These are phyloP conservation scores for Fomitopsis schrenkii DNA, from an alignment of 1,284 basidiomycete genomes.

Conservation along the genomic window DNA sequence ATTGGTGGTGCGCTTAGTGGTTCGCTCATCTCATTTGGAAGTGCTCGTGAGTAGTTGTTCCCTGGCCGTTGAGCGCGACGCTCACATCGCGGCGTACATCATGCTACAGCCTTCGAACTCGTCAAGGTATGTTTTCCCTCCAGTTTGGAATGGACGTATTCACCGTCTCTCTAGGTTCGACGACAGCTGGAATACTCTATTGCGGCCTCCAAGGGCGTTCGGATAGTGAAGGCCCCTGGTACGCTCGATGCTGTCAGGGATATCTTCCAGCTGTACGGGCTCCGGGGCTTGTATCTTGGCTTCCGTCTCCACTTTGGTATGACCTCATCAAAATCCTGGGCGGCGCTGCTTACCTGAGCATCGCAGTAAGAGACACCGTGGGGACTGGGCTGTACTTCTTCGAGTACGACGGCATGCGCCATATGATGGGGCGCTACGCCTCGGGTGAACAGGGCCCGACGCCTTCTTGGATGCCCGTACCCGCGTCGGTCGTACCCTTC, in stretches of 20 bases:
- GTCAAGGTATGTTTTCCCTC: constrained; percentile 70
- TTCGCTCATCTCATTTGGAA: constrained; percentile 77
- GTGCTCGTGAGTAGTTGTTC: constrained; percentile 65
- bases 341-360: constrained; percentile 1
- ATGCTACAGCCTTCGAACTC: constrained; percentile 80
- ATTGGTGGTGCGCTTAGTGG: constrained; percentile 79
- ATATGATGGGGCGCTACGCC: constrained; percentile 65
- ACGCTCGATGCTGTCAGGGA: constrained; percentile 73
- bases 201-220: constrained; percentile 70
- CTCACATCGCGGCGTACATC: background rate
- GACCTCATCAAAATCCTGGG: constrained; percentile 21
- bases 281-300: constrained; percentile 77
- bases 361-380: constrained; percentile 69
- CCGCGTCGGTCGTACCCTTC: constrained; percentile 75
- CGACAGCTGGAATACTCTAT: constrained; percentile 94
- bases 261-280: constrained; percentile 63
- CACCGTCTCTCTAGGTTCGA: constrained; percentile 55
- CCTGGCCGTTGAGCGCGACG: background rate
- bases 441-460: constrained; percentile 73
- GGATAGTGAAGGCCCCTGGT: constrained; percentile 63
- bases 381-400: constrained; percentile 86
- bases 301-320: constrained; percentile 77
- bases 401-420: constrained; percentile 83
- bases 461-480: constrained; percentile 77
- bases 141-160: background rate